Conservation (phyloP, 2,329 filamentous ascomycete genomes). For the Podosphaera aphanis region DNA sequence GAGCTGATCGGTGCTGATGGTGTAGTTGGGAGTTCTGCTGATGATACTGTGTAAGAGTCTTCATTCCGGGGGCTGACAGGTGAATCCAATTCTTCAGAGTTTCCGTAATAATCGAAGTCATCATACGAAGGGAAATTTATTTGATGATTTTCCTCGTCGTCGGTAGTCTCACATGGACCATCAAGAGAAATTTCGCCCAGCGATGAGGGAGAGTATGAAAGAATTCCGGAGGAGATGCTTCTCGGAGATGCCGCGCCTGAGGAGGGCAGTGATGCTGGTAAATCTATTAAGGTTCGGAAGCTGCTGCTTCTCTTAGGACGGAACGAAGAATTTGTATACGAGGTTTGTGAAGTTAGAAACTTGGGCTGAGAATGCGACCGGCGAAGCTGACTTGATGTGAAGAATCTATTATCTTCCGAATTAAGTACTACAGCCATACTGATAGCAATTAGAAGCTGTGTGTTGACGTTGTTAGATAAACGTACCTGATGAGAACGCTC, state of each 20-base stretch:
- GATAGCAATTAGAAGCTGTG: neutral
- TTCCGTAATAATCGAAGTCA: constrained; percentile 14
- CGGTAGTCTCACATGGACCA: constrained; percentile 89
- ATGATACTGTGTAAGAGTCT: constrained; percentile 27
- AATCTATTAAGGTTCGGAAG: constrained; percentile 11
- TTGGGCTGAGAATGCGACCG: constrained; percentile 38
- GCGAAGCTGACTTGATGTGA: constrained; percentile 28
- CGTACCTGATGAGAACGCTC: too few species aligned
- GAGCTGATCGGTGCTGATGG: constrained; percentile 39
- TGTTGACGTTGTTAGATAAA: neutral
- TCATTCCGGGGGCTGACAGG: constrained; percentile 25
- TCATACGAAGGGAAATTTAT: constrained; percentile 22
- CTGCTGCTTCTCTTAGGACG: constrained; percentile 17
- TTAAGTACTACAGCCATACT: constrained; percentile 16
- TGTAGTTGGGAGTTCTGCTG: neutral
- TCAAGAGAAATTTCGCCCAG: constrained; percentile 40
- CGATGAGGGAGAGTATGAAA: constrained; percentile 38
- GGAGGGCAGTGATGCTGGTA: constrained; percentile 18
- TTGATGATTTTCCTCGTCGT: constrained; percentile 47
- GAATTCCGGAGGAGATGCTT: constrained; percentile 25
- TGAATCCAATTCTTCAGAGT: constrained; percentile 25
- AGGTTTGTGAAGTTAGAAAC: constrained; percentile 26
- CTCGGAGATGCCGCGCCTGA: constrained; percentile 33
- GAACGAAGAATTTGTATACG: constrained; percentile 23
- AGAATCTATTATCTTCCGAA: constrained; percentile 32